Evolutionary conservation across 2,329 filamentous ascomycete genomes (phyloP).

Genomic region (Ilyonectria destructans): DNA sequence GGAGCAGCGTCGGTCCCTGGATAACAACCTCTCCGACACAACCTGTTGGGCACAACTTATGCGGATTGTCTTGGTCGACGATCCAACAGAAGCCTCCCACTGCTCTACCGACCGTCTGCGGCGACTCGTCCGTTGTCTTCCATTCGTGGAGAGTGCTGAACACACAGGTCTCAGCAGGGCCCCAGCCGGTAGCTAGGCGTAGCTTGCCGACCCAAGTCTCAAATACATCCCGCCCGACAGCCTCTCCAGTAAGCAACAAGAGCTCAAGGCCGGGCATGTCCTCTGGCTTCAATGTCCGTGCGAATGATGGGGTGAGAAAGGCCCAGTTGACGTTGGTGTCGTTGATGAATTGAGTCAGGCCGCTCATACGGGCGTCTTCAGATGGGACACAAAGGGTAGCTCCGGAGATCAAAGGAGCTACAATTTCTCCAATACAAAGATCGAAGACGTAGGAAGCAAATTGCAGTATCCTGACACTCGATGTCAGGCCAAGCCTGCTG

Average conservation of each 20-base stretch:
- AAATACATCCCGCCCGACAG: slow-evolving; percentile 22
- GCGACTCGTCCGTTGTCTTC: slow-evolving; percentile 5
- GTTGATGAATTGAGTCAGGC: slow-evolving; percentile 15
- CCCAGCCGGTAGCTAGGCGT: slow-evolving; percentile 35
- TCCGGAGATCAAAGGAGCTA: slow-evolving; percentile 26
- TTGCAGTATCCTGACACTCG: slow-evolving; percentile 24
- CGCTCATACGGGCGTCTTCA: slow-evolving; percentile 16
- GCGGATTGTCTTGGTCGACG: slow-evolving; percentile 40
- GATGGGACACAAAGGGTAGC: slow-evolving; percentile 34
- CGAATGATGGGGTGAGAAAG: slow-evolving; percentile 18
- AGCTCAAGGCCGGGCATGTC: slow-evolving; percentile 7
- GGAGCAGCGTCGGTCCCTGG: slow-evolving; percentile 46
- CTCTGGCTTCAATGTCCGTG: slow-evolving; percentile 8
- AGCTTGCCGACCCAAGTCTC: slow-evolving; percentile 38
- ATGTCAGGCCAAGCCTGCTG: slow-evolving; percentile 14
- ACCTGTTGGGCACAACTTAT: slow-evolving; percentile 43
- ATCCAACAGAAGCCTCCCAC: slow-evolving; percentile 42
- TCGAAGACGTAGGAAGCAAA: slow-evolving; percentile 32
- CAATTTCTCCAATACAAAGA: slow-evolving; percentile 21
- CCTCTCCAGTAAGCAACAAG: slow-evolving; percentile 36
- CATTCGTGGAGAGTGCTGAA: slow-evolving; percentile 5
- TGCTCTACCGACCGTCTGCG: slow-evolving; percentile 6
- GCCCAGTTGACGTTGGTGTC: background rate
- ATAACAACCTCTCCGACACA: slow-evolving; percentile 48
- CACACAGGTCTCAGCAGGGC: slow-evolving; percentile 37